Evolutionary conservation across 2,329 filamentous ascomycete species (phyloP).

Genomic region (Periconia sp.): DNA sequence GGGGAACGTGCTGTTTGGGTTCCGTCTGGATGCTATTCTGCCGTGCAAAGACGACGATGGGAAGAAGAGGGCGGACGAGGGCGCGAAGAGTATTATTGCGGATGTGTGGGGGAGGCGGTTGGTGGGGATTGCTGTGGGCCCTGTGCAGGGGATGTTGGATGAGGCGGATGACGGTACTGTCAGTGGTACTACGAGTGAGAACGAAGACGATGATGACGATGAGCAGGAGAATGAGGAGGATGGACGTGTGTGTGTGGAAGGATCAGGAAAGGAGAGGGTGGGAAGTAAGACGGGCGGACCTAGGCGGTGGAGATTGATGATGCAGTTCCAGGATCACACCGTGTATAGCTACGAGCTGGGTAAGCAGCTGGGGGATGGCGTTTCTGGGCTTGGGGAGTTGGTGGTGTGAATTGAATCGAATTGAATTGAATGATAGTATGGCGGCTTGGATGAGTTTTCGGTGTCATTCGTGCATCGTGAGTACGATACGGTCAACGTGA

Average conservation of each 20-base stretch:
- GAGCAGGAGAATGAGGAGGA: background rate
- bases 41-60: slow-evolving; percentile 43
- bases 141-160: slow-evolving; percentile 55
- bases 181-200: too few relatives aligned
- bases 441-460: too few relatives aligned
- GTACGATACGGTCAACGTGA: too few relatives aligned
- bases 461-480: too few relatives aligned
- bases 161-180: slow-evolving; percentile 7
- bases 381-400: slow-evolving; percentile 21
- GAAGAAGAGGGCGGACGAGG: slow-evolving; percentile 1
- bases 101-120: slow-evolving; percentile 46
- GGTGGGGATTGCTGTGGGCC: slow-evolving; percentile 68
- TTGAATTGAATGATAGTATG: too few relatives aligned
- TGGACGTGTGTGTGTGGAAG: too few relatives aligned
- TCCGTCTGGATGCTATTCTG: slow-evolving; percentile 60
- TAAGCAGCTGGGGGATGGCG: slow-evolving; percentile 16
- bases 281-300: background rate
- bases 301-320: slow-evolving; percentile 65
- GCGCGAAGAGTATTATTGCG: slow-evolving; percentile 2
- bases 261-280: background rate
- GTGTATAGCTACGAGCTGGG: slow-evolving; percentile 71
- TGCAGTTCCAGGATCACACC: slow-evolving; percentile 71
- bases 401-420: slow-evolving; percentile 30
- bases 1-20: slow-evolving; percentile 35
- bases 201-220: slow-evolving; percentile 27